phyloP scores from a whole-genome alignment of 768 basidiomycete genomes.

The Lepiota venenata region DNA sequence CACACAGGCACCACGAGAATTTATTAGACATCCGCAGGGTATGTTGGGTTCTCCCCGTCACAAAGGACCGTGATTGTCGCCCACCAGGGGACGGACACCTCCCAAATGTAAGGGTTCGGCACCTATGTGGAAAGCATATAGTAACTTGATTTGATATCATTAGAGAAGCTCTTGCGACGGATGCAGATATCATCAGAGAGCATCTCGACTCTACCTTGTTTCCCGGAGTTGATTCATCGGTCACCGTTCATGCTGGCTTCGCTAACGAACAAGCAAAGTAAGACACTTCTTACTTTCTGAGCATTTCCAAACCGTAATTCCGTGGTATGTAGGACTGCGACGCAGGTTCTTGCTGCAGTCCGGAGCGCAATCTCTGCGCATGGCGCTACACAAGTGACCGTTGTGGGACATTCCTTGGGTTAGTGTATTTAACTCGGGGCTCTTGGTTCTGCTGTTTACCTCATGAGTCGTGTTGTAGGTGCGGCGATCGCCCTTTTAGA shows the following conservation, averaged over 20 bases:
- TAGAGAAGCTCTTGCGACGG: constrained; percentile 36
- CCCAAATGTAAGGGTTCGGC: constrained; percentile 27
- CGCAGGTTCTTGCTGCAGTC: constrained; percentile 38
- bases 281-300: constrained; percentile 4
- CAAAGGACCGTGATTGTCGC: constrained; percentile 35
- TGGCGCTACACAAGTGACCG: constrained; percentile 33
- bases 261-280: constrained; percentile 37
- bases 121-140: background rate
- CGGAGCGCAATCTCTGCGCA: constrained; percentile 30
- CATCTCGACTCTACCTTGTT: constrained; percentile 36
- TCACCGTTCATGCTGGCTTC: constrained; percentile 46
- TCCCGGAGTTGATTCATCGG: constrained; percentile 40
- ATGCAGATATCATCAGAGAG: constrained; percentile 28
- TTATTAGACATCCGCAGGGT: constrained; percentile 11
- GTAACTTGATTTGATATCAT: background rate
- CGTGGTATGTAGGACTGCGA: constrained; percentile 32
- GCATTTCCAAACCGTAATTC: background rate
- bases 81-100: constrained; percentile 40
- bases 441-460: background rate
- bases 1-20: background rate
- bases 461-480: constrained; percentile 22
- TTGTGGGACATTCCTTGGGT: constrained; percentile 48
- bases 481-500: constrained; percentile 55
- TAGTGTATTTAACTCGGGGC: background rate
- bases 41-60: constrained; percentile 29